phyloP scores from a whole-genome alignment of 805 yeast genomes.

The Cyberlindnera xylosilytica region DNA sequence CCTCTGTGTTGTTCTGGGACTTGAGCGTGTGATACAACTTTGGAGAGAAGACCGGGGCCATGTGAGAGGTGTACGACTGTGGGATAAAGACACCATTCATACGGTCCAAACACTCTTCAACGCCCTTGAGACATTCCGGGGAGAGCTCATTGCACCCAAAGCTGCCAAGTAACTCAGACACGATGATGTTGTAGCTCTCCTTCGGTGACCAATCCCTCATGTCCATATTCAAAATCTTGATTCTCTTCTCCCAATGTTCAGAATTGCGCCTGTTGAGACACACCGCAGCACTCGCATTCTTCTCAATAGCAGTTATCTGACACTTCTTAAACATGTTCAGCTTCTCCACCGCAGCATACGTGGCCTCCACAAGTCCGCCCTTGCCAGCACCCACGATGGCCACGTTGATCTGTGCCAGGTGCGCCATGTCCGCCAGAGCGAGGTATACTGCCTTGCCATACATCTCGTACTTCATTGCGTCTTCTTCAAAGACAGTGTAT shows the following conservation, averaged over 20 bases:
- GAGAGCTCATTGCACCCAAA: slow-evolving; percentile 90
- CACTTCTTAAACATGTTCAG: slow-evolving; percentile 25
- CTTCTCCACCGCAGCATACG: slow-evolving; percentile 39
- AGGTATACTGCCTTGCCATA: slow-evolving; percentile 37
- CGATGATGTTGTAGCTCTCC: slow-evolving; percentile 50
- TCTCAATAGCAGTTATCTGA: slow-evolving; percentile 64
- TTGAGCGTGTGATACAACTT: slow-evolving; percentile 38
- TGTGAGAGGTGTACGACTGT: slow-evolving; percentile 49
- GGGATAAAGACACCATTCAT: slow-evolving; percentile 59
- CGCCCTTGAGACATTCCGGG: slow-evolving; percentile 69
- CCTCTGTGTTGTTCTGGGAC: slow-evolving; percentile 26
- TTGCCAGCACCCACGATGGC: slow-evolving; percentile 85
- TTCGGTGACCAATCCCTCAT: slow-evolving; percentile 48
- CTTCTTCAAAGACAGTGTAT: slow-evolving; percentile 71
- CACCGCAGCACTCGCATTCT: slow-evolving; percentile 58
- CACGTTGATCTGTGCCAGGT: slow-evolving; percentile 32
- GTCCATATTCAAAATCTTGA: slow-evolving; percentile 55
- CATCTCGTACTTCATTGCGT: slow-evolving; percentile 60
- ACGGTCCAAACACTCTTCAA: slow-evolving; percentile 38
- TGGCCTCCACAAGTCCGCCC: slow-evolving; percentile 70
- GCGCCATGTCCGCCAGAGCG: slow-evolving; percentile 26
- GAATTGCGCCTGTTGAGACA: slow-evolving; percentile 47
- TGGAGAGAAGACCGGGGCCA: slow-evolving; percentile 70
- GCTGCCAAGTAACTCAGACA: slow-evolving; percentile 85
- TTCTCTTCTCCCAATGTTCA: slow-evolving; percentile 49